phyloP scores from a whole-genome alignment of 2,329 filamentous ascomycete species.

The Fusarium verrucosum region DNA sequence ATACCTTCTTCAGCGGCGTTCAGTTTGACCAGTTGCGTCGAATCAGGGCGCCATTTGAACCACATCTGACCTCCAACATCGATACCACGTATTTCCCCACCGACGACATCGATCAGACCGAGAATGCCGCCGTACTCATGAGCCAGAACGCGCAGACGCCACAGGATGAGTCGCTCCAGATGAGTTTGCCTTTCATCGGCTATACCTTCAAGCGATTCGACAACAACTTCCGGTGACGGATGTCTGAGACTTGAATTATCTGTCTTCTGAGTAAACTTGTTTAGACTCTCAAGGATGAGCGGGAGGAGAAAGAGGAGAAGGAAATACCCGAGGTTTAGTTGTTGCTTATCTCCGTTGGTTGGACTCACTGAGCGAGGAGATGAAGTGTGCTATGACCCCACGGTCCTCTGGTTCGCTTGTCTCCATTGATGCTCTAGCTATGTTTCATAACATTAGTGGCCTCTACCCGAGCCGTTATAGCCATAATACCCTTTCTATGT shows the following conservation, averaged over 20 bases:
- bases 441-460: too few species aligned
- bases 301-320: too few species aligned
- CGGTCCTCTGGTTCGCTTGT: too few species aligned
- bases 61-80: slow-evolving; percentile 88
- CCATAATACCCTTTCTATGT: too few species aligned
- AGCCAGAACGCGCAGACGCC: slow-evolving; percentile 79
- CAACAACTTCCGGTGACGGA: slow-evolving; percentile 68
- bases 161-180: slow-evolving; percentile 81
- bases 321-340: too few species aligned
- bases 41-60: slow-evolving; percentile 96
- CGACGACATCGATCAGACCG: slow-evolving; percentile 96
- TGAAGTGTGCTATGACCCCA: too few species aligned
- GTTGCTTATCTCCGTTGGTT: too few species aligned
- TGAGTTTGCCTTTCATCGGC: slow-evolving; percentile 81
- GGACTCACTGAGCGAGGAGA: too few species aligned
- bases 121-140: slow-evolving; percentile 87
- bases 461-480: too few species aligned
- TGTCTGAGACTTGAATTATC: background rate
- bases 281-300: too few species aligned
- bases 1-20: slow-evolving; percentile 96
- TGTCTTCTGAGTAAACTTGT: too few species aligned
- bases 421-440: too few species aligned
- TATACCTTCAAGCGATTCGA: slow-evolving; percentile 92
- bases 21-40: slow-evolving; percentile 92
- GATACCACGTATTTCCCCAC: slow-evolving; percentile 99